phyloP scores from a whole-genome alignment of 2,329 filamentous ascomycete species.

The Zymoseptoria pseudotritici region DNA sequence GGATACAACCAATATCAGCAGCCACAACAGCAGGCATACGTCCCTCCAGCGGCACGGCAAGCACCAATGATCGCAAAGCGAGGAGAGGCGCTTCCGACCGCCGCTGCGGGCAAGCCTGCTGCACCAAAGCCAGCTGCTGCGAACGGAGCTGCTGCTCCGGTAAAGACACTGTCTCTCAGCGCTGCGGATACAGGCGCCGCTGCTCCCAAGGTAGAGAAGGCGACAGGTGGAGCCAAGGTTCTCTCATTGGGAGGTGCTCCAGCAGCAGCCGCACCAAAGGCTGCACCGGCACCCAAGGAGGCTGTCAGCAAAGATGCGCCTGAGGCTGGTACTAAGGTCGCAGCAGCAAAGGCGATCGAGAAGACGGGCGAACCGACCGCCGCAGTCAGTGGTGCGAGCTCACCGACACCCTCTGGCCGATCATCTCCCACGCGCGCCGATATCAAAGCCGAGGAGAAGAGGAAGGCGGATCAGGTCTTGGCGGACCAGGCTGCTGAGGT shows the following conservation, averaged over 20 bases:
- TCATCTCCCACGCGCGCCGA: conserved; percentile 60
- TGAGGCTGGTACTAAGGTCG: conserved; percentile 73
- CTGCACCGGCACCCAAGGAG: conserved; percentile 24
- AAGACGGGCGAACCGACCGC: conserved; percentile 69
- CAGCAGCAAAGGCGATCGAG: conserved; percentile 82
- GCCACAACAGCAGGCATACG: conserved; percentile 43
- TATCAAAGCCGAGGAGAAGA: conserved; percentile 43
- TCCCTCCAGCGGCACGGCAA: conserved; percentile 45
- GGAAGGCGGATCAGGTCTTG: conserved; percentile 74
- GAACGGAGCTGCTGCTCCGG: conserved; percentile 46
- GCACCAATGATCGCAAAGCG: conserved; percentile 59
- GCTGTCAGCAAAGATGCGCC: conserved; percentile 36
- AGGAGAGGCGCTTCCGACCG: conserved; percentile 43
- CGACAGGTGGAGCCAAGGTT: conserved; percentile 55
- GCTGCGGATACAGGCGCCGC: conserved; percentile 40
- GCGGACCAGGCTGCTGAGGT: conserved; percentile 73
- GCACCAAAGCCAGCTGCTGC: conserved; percentile 39
- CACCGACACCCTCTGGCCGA: conserved; percentile 66
- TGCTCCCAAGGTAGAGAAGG: conserved; percentile 49
- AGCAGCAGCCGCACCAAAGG: conserved; percentile 43
- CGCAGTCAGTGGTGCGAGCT: conserved; percentile 59
- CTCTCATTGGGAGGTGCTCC: conserved; percentile 53
- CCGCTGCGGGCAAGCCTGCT: conserved; percentile 29
- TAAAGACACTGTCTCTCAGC: conserved; percentile 56
- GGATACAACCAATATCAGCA: conserved; percentile 35